Conservation (phyloP, 345 rosid genomes). For the Citrus reticulata region DNA sequence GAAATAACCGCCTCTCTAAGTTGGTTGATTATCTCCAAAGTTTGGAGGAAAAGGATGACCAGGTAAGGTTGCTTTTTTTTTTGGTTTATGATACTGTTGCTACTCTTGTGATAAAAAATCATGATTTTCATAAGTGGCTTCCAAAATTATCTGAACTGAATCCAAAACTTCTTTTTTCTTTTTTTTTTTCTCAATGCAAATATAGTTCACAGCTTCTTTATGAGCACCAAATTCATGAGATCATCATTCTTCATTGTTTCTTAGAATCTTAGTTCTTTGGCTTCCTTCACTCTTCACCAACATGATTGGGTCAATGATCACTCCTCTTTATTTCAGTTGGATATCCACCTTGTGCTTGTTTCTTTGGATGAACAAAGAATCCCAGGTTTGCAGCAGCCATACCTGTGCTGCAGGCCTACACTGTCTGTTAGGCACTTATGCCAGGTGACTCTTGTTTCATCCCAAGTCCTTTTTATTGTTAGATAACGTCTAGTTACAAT, state of each 20-base stretch:
- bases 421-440: slow-evolving; percentile 32
- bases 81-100: background rate
- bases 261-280: background rate
- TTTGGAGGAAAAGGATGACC: slow-evolving; percentile 34
- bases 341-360: slow-evolving; percentile 40
- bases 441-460: slow-evolving; percentile 30
- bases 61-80: slow-evolving; percentile 28
- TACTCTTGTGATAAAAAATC: background rate
- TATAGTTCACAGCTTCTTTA: background rate
- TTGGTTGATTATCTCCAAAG: slow-evolving; percentile 35
- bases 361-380: slow-evolving; percentile 43
- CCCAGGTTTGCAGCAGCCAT: slow-evolving; percentile 41
- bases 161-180: background rate
- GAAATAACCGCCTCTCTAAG: slow-evolving; percentile 32
- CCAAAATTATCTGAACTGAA: background rate
- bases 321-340: slow-evolving; percentile 30
- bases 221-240: slow-evolving; percentile 2
- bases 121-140: background rate
- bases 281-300: slow-evolving; percentile 3
- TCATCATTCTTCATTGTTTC: background rate
- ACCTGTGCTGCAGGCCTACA: slow-evolving; percentile 45
- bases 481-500: background rate
- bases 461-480: background rate
- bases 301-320: slow-evolving; percentile 2
- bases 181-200: background rate